Conservation (phyloP, 371 early-diverging fungal species). For the Basidiobolus heterosporus region DNA sequence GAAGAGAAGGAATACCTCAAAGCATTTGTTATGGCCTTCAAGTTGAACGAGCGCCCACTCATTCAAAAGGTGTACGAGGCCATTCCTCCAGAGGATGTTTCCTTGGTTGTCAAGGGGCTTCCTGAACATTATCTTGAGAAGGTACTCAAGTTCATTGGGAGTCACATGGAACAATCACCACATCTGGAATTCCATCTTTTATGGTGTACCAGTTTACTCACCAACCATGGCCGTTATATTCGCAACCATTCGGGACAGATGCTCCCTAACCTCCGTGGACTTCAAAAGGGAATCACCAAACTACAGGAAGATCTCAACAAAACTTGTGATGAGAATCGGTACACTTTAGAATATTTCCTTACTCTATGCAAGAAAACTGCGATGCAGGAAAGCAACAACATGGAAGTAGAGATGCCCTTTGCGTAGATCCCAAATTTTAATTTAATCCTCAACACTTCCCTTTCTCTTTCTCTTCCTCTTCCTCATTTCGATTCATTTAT, state of each 20-base stretch:
- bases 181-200: conserved; percentile 74
- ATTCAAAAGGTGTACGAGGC: conserved; percentile 61
- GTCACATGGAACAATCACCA: conserved; percentile 48
- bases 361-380: conserved; percentile 17
- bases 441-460: too few relatives aligned
- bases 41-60: conserved; percentile 66
- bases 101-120: conserved; percentile 52
- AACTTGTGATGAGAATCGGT: conserved; percentile 70
- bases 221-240: conserved; percentile 66
- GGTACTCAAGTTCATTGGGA: conserved; percentile 63
- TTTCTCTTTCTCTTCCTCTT: too few relatives aligned
- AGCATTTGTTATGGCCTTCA: conserved; percentile 80
- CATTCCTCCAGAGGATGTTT: conserved; percentile 60
- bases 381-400: too few relatives aligned
- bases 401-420: too few relatives aligned
- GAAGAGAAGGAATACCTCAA: conserved; percentile 57
- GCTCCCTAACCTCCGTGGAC: conserved; percentile 53
- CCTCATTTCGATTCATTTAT: too few relatives aligned
- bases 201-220: conserved; percentile 59
- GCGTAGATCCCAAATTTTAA: too few relatives aligned
- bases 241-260: conserved; percentile 59
- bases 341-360: conserved; percentile 51
- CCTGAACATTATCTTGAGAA: conserved; percentile 72
- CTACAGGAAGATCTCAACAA: conserved; percentile 53
- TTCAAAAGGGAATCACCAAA: conserved; percentile 57